Conservation (phyloP, 345 rosid genomes). For the Syzygium oleosum region DNA sequence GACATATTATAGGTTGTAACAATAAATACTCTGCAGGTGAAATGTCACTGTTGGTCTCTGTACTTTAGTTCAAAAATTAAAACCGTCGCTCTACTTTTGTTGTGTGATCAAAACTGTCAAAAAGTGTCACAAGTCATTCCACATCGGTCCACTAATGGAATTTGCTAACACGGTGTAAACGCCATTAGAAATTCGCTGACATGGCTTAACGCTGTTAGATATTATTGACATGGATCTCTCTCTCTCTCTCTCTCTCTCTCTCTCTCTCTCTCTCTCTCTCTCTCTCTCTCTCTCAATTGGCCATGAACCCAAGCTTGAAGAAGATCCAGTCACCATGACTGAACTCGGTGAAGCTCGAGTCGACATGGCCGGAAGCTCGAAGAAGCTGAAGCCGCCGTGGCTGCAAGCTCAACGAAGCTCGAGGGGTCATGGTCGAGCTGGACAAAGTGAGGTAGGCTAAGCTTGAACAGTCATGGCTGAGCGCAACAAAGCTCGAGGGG, state of each 20-base stretch:
- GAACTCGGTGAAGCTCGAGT: not conserved
- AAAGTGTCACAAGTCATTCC: not conserved
- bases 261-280: not conserved
- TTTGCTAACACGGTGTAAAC: not conserved
- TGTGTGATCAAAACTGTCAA: not conserved
- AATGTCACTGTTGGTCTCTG: not conserved
- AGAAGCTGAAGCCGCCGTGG: not conserved
- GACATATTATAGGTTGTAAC: not conserved
- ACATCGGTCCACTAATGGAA: not conserved
- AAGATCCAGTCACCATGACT: not conserved
- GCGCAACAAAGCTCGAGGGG: not conserved
- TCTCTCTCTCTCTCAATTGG: not conserved
- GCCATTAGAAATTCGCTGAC: not conserved
- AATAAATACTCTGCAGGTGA: not conserved
- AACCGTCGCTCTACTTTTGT: not conserved
- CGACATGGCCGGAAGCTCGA: not conserved
- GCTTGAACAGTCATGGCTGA: not conserved
- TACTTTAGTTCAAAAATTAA: not conserved
- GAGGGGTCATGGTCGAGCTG: not conserved
- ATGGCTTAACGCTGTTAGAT: not conserved
- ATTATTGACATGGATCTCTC: not conserved
- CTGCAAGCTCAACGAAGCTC: not conserved
- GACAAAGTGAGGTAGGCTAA: not conserved
- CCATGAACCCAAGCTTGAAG: not conserved
- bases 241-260: not conserved